phyloP scores from a whole-genome alignment of 2,329 filamentous ascomycete species.

The Macrophomina phaseolina region DNA sequence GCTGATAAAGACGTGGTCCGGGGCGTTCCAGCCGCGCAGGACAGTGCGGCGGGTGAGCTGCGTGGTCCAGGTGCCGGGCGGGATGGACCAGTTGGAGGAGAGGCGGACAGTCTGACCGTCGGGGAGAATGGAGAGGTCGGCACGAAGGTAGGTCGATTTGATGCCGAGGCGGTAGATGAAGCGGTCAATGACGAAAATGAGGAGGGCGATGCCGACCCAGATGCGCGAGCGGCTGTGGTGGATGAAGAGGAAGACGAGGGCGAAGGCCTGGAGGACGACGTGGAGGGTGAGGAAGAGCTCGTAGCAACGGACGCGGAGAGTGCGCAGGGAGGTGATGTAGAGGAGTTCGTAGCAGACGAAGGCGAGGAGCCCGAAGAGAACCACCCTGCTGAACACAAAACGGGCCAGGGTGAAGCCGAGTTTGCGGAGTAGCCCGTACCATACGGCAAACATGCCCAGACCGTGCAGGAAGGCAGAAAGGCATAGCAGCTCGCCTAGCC shows the following conservation, averaged over 20 bases:
- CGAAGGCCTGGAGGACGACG: slow-evolving; percentile 62
- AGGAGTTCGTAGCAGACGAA: slow-evolving; percentile 66
- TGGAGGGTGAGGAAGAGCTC: slow-evolving; percentile 67
- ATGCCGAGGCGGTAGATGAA: slow-evolving; percentile 62
- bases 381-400: slow-evolving; percentile 60
- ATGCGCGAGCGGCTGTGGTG: slow-evolving; percentile 61
- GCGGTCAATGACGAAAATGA: slow-evolving; percentile 64
- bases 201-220: slow-evolving; percentile 60
- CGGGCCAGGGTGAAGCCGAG: slow-evolving; percentile 56
- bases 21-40: slow-evolving; percentile 62
- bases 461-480: slow-evolving; percentile 64
- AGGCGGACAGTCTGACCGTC: slow-evolving; percentile 62
- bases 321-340: slow-evolving; percentile 65
- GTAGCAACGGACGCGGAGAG: slow-evolving; percentile 66
- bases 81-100: slow-evolving; percentile 52
- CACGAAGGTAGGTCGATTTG: slow-evolving; percentile 56
- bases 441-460: slow-evolving; percentile 60
- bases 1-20: slow-evolving; percentile 68
- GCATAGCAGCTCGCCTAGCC: slow-evolving; percentile 67
- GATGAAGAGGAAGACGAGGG: slow-evolving; percentile 63
- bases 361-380: slow-evolving; percentile 61
- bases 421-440: slow-evolving; percentile 59
- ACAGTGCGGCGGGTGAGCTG: slow-evolving; percentile 42
- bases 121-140: slow-evolving; percentile 59
- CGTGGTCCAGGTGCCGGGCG: slow-evolving; percentile 28